A percentile compares a stretch with the other conserved stretches of the same genome.
These are phyloP conservation scores for Leccinum griseonigrum DNA, from an alignment of 1,284 basidiomycete species.

Conservation along the genomic window DNA sequence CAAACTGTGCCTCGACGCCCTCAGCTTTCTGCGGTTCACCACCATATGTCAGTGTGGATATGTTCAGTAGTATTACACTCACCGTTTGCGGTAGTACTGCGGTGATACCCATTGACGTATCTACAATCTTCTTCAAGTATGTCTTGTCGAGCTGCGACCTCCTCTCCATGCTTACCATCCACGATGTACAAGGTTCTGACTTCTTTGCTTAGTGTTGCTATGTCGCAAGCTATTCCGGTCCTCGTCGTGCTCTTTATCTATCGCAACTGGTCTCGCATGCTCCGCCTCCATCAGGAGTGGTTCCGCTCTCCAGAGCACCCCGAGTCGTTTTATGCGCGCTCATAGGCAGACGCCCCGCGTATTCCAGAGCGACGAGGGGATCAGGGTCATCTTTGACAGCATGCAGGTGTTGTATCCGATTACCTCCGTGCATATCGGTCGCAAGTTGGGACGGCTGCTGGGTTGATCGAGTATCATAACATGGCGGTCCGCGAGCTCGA, in stretches of 20 bases:
- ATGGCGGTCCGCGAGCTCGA: constrained; percentile 75
- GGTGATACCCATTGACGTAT: too few relatives aligned
- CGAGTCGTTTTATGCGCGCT: constrained; percentile 63
- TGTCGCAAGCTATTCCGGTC: constrained; percentile 58
- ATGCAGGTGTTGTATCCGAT: constrained; percentile 74
- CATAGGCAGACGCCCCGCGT: constrained; percentile 58
- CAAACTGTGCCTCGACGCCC: too few relatives aligned
- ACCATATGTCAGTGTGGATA: too few relatives aligned
- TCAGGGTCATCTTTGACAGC: constrained; percentile 57
- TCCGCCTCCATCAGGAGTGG: constrained; percentile 55
- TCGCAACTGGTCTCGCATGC: constrained; percentile 63
- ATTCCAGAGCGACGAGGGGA: constrained; percentile 67
- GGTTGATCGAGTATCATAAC: constrained; percentile 76
- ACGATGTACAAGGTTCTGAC: constrained; percentile 53
- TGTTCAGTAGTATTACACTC: too few relatives aligned
- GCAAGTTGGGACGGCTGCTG: constrained; percentile 65
- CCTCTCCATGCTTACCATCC: constrained; percentile 67
- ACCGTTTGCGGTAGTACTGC: too few relatives aligned
- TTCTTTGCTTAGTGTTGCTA: constrained; percentile 65
- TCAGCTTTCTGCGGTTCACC: too few relatives aligned
- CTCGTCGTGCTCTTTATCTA: constrained; percentile 59
- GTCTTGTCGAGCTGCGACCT: constrained; percentile 25
- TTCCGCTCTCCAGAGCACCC: constrained; percentile 67
- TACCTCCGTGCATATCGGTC: constrained; percentile 70
- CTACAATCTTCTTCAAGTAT: too few relatives aligned